Percentiles rank a stretch among this genome's conserved stretches.
Evolutionary conservation across 371 early-diverging fungal species (phyloP).

Genomic region (Mucor indicus): DNA sequence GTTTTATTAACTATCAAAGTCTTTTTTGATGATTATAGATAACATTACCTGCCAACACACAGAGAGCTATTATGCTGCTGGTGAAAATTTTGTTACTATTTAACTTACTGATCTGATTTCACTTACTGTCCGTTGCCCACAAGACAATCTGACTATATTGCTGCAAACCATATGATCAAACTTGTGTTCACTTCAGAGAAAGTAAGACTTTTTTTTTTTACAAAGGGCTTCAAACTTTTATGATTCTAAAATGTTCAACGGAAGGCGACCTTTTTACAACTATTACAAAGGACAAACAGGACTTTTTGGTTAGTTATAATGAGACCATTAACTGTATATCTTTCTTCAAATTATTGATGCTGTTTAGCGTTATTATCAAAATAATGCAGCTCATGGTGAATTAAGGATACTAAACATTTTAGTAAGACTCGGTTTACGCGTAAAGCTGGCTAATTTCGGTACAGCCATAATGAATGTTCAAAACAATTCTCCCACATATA

Average conservation of each 20-base stretch:
- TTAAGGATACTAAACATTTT: slow-evolving; percentile 92
- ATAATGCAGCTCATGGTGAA: slow-evolving; percentile 84
- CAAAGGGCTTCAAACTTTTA: slow-evolving; percentile 56
- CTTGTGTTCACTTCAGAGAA: too few relatives aligned
- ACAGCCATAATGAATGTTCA: slow-evolving; percentile 68
- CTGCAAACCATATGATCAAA: too few relatives aligned
- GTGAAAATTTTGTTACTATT: too few relatives aligned
- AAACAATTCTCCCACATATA: too few relatives aligned
- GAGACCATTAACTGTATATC: slow-evolving; percentile 62
- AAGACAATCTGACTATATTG: too few relatives aligned
- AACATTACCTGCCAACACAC: too few relatives aligned
- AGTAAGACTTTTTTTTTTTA: too few relatives aligned
- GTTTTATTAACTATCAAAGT: too few relatives aligned
- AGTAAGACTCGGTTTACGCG: slow-evolving; percentile 40
- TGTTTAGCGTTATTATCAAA: slow-evolving; percentile 74
- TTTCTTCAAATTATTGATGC: slow-evolving; percentile 84
- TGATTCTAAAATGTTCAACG: slow-evolving; percentile 77
- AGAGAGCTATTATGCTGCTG: too few relatives aligned
- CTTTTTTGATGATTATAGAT: too few relatives aligned
- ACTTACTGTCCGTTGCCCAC: too few relatives aligned
- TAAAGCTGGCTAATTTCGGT: slow-evolving; percentile 80
- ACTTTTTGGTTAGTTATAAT: slow-evolving; percentile 57
- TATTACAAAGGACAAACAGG: slow-evolving; percentile 45
- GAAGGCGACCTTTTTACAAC: slow-evolving; percentile 78
- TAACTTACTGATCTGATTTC: too few relatives aligned